A percentile compares a stretch with the other conserved stretches of the same genome.
phyloP scores from a whole-genome alignment of 2,329 filamentous ascomycete species.

The Venturia effusa region DNA sequence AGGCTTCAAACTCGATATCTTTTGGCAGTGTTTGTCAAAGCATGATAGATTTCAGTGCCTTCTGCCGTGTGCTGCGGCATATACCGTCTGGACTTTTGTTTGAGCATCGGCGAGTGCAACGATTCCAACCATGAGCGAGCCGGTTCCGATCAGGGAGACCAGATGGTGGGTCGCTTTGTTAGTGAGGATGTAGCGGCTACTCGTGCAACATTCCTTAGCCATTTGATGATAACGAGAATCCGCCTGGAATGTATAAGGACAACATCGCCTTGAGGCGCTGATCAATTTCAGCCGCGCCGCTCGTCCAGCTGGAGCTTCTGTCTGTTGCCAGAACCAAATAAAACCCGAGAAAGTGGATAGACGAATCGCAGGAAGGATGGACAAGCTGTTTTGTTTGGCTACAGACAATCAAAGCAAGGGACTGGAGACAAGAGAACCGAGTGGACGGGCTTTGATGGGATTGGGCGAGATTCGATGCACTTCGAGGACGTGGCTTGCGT shows the following conservation, averaged over 20 bases:
- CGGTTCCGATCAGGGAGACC: constrained; percentile 36
- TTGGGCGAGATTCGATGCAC: too few species aligned
- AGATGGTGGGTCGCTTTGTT: constrained; percentile 32
- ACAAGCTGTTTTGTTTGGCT: too few species aligned
- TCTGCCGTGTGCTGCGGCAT: constrained; percentile 38
- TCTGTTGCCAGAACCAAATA: too few species aligned
- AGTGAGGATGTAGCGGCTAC: constrained; percentile 36
- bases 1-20: background rate
- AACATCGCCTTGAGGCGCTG: too few species aligned
- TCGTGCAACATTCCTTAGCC: constrained; percentile 37
- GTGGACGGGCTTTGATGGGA: too few species aligned
- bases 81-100: constrained; percentile 36
- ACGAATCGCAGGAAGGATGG: too few species aligned
- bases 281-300: too few species aligned
- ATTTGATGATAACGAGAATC: constrained; percentile 37
- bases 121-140: constrained; percentile 42
- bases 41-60: constrained; percentile 33
- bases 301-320: too few species aligned
- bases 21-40: constrained; percentile 35
- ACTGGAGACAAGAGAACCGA: too few species aligned
- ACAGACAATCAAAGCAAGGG: too few species aligned
- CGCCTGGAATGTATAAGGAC: constrained; percentile 34
- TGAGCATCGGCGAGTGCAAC: constrained; percentile 39
- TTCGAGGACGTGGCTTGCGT: too few species aligned
- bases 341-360: too few species aligned